Evolutionary conservation across 2,329 filamentous ascomycete species (phyloP), one percentile per base, ranked within the genome.

Genomic region (Beauveria australis): DNA sequence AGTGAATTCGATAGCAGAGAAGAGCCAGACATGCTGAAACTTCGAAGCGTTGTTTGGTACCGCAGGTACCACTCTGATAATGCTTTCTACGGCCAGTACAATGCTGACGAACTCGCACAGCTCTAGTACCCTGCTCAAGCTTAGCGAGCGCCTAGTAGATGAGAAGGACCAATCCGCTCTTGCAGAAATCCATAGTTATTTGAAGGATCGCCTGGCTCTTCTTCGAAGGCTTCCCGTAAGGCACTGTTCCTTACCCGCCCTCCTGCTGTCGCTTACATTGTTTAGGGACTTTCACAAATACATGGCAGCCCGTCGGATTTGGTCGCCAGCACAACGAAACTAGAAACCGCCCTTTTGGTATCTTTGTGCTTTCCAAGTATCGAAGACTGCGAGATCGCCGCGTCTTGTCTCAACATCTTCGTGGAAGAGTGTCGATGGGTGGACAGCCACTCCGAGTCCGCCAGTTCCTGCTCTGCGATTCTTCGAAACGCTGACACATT

Each of bases 311-410:
- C 84, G 22, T 72, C 79, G 1, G 82, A 88, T 65, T 76, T 84
- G 37, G 76, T 76, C 26, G 74, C 75, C 18, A 78, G 81, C 16
- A 79, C 78, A 5, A 79, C 78, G 7, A 84, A 80, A 65, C 74
- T 86, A 5, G 86, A 89, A 71, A 86, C 84, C 0, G 76, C 84
- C 1, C 78, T 89, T 46, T 72, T 89, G 5, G 79, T 87, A 10
- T 81, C 83, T 1, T 76, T 89, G 8, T 89, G 86, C 67, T 88
- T 85, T 18, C 78, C 84, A 7, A 83, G 87, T 62, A 81, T 89
- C 41, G 83, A 87, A 52, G 83, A 80, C 8, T 89, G 86, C 66
- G 85, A 86, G 65, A 73, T 85, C 16, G 84, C 87, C 9, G 87
- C 84, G 1, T 79, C 79, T 16, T 86, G 83, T 66, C 83, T 88